Evolutionary conservation across 1,284 basidiomycete species (phyloP).

Genomic region (Mycena citricolor): DNA sequence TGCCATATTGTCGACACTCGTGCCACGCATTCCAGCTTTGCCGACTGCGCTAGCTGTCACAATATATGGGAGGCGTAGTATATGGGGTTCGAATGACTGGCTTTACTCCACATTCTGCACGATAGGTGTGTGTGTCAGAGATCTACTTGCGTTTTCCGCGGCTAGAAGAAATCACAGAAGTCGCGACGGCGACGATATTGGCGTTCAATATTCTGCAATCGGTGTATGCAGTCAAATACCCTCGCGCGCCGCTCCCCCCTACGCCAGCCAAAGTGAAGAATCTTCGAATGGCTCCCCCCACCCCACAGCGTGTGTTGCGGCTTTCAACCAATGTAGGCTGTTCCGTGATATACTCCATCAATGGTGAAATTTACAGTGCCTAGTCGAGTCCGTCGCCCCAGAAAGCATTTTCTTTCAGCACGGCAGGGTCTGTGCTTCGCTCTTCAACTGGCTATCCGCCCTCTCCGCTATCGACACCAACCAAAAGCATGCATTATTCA

Average conservation of each 20-base stretch:
- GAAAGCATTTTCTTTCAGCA: conserved; percentile 49
- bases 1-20: conserved; percentile 49
- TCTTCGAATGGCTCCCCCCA: conserved; percentile 34
- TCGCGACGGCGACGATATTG: conserved; percentile 41
- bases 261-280: conserved; percentile 39
- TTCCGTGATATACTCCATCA: neutral
- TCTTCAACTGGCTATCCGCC: conserved; percentile 33
- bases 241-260: conserved; percentile 43
- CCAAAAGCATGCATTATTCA: conserved; percentile 40
- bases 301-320: conserved; percentile 38
- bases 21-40: conserved; percentile 49
- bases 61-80: conserved; percentile 25
- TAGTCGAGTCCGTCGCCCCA: conserved; percentile 55
- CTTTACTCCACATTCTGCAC: conserved; percentile 34
- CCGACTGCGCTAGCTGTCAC: conserved; percentile 34
- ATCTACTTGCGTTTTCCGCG: no score
- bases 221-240: conserved; percentile 52
- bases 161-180: no score
- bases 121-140: conserved; percentile 17
- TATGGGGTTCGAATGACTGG: conserved; percentile 33
- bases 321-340: conserved; percentile 49
- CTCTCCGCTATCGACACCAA: conserved; percentile 55
- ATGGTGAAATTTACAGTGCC: no score
- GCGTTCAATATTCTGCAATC: conserved; percentile 52
- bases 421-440: conserved; percentile 28